Evolutionary conservation across 345 rosid genomes (phyloP), one percentile per base, ranked within the genome.

Genomic region (Cardamine resedifolia): DNA sequence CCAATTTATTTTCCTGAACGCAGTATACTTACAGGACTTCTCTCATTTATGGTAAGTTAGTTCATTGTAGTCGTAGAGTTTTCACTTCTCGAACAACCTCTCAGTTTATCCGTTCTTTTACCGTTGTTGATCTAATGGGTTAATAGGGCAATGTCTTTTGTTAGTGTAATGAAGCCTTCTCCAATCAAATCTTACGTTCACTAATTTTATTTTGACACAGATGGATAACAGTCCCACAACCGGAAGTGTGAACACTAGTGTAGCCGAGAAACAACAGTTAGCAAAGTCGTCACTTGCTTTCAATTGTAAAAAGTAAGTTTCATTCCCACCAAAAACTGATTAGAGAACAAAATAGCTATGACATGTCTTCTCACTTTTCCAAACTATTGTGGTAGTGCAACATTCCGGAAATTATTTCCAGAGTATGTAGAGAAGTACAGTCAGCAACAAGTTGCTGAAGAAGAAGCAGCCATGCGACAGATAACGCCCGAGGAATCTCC

Each of bases 191-290:
- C 24, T 28, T 53, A 3, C 6, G 0, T 24, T 67, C 27, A 58
- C 21, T 10, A 19, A 30, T 8, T 7, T 34, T 36, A 26, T 30
- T 30, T 30, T 4, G 9, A 5, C 68, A 78, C 80, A 92, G 96
- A 85, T 88, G 96, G 98, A 92, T 76, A 87, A 55, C 68, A 90
- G 93, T 76, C 98, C 98, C 30, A 90, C 96, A 19, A 90, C 96
- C 0, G 96, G 98, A 76, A 90, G 96, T 41, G 93, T 92, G 49
- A 90, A 77, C 75, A 88, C 88, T 10, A 88, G 83, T 53, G 77
- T 49, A 41, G 87, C 81, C 41, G 96, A 90, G 82, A 90, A 90
- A 79, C 90, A 78, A 58, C 87, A 82, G 6, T 81, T 90, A 56
- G 96, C 98, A 12, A 90, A 90, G 66, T 77, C 83, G 7, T 92